Evolutionary conservation across 805 yeast species (phyloP).

Genomic region (Pachysolen tannophilus): DNA sequence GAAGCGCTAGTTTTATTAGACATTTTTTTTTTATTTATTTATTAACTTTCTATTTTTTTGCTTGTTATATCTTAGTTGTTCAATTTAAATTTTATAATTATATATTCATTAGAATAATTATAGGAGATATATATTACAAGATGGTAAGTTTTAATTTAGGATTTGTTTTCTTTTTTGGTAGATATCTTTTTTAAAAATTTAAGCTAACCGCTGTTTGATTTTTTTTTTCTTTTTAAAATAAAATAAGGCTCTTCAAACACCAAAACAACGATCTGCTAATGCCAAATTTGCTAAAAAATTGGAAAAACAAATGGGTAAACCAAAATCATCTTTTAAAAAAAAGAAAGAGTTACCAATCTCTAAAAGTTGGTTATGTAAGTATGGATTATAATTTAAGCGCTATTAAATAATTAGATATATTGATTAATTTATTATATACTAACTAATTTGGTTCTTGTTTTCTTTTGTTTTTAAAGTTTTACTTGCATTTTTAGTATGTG

Average conservation of each 20-base stretch:
- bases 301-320: constrained; percentile 70
- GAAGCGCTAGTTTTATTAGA: constrained; percentile 73
- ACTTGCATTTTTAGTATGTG: constrained; percentile 52
- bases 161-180: no score
- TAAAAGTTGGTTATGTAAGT: constrained; percentile 57
- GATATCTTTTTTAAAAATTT: no score
- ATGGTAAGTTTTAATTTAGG: no score
- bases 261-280: constrained; percentile 84
- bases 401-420: no score
- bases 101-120: no score
- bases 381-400: not conserved
- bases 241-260: constrained; percentile 67
- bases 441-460: not conserved
- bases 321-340: constrained; percentile 30
- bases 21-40: constrained; percentile 9
- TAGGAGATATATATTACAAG: no score
- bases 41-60: no score
- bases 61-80: no score
- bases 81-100: no score
- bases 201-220: no score
- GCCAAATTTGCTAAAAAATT: constrained; percentile 69
- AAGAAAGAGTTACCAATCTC: constrained; percentile 46
- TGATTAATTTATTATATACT: no score
- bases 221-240: no score
- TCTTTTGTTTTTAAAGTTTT: constrained; percentile 3